Conservation (phyloP, 73 alveolate genomes). For the Effrenium voratum region DNA sequence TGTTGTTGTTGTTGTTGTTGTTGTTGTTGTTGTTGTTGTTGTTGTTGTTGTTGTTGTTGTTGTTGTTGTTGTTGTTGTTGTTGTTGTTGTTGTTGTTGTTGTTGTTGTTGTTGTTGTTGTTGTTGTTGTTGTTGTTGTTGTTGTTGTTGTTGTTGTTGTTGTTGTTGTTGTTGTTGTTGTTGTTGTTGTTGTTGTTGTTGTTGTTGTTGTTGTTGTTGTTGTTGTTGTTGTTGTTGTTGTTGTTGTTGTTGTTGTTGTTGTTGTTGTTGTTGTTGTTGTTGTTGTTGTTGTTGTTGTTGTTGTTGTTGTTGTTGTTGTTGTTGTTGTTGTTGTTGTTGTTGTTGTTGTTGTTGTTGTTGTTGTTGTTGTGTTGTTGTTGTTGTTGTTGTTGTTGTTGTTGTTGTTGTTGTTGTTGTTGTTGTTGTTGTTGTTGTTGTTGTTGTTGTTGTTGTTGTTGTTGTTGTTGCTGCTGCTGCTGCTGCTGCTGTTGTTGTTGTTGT, state of each 20-base stretch:
- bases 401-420: not conserved
- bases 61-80: not conserved
- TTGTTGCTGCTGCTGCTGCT: not conserved
- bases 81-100: not conserved
- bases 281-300: too few species aligned
- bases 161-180: not conserved
- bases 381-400: not conserved
- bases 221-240: not conserved
- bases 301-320: too few species aligned
- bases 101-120: not conserved
- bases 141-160: not conserved
- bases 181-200: not conserved
- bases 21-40: not conserved
- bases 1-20: not conserved
- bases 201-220: not conserved
- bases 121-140: not conserved
- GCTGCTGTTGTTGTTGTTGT: too few species aligned
- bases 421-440: not conserved
- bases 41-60: not conserved
- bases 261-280: too few species aligned
- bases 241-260: not conserved
- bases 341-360: not conserved
- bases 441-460: not conserved
- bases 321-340: not conserved
- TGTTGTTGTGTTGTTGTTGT: not conserved